A percentile compares a stretch with the other conserved stretches of the same genome.
Conservation (phyloP, 176 grass and related monocot genomes). For the Aegilops longissima region DNA sequence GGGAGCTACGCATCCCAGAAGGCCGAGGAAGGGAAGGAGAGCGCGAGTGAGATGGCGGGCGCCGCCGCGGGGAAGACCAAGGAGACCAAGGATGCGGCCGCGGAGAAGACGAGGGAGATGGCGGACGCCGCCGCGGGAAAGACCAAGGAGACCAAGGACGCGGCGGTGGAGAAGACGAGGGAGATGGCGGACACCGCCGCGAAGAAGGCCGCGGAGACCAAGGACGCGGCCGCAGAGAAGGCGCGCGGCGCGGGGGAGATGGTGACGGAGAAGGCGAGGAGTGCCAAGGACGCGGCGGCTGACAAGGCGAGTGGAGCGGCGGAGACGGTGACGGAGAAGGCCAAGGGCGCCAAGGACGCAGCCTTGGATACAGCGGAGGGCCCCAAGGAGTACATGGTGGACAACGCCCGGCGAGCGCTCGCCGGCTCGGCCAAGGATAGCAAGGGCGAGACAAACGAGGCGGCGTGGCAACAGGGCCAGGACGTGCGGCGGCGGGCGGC, state of each 20-base stretch:
- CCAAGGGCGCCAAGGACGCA: not conserved
- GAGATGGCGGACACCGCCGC: not conserved
- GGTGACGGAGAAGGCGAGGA: not conserved
- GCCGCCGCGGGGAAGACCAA: constrained; percentile 25
- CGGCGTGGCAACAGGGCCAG: constrained; percentile 50
- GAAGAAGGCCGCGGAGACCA: not conserved
- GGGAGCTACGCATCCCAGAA: constrained; percentile 13
- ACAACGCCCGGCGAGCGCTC: constrained; percentile 27
- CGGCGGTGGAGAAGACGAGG: not conserved
- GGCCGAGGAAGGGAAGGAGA: constrained; percentile 43
- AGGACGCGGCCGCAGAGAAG: constrained; percentile 8
- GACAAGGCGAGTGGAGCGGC: not conserved
- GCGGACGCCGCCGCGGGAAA: not conserved
- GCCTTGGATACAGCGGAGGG: constrained; percentile 17
- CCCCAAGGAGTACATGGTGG: constrained; percentile 41
- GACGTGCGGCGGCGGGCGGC: constrained; percentile 39
- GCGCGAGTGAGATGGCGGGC: constrained; percentile 11
- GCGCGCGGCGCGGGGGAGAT: not conserved
- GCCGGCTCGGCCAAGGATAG: constrained; percentile 28
- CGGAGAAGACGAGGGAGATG: not conserved
- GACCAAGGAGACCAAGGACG: constrained; percentile 20
- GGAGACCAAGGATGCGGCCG: constrained; percentile 23
- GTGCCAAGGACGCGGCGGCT: not conserved
- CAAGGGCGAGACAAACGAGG: constrained; percentile 48
- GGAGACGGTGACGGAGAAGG: not conserved